A percentile compares a stretch with the other conserved stretches of the same genome.
Conservation (phyloP, 768 basidiomycete species). For the Leccinum imitatum region DNA sequence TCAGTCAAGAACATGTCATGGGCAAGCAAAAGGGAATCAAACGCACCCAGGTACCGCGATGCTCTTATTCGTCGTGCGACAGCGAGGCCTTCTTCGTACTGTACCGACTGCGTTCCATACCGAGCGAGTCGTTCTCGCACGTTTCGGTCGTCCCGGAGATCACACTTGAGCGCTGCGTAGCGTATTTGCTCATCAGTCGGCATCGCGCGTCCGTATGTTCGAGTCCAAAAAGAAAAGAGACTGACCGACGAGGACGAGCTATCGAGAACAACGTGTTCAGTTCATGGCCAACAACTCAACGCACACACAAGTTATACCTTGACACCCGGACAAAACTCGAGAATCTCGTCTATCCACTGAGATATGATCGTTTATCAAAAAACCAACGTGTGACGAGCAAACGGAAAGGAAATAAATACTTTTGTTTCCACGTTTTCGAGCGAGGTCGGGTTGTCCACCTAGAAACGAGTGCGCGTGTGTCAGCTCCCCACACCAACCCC, state of each 20-base stretch:
- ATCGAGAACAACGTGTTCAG: conserved; percentile 5
- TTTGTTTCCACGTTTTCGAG: conserved; percentile 95
- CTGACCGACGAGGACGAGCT: conserved; percentile 90
- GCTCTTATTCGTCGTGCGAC: conserved; percentile 90
- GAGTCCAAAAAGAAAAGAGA: conserved; percentile 14
- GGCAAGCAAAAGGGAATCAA: neutral
- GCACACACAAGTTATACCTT: conserved; percentile 51
- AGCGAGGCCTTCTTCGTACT: conserved; percentile 90
- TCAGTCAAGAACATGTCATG: neutral
- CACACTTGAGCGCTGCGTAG: conserved; percentile 86
- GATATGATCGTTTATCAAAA: no score
- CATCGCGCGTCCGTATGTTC: neutral
- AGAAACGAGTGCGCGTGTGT: neutral
- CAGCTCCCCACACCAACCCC: neutral
- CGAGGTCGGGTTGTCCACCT: conserved; percentile 95
- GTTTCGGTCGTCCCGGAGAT: conserved; percentile 81
- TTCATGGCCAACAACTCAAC: neutral
- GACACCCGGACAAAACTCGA: conserved; percentile 93
- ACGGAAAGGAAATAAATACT: conserved; percentile 37
- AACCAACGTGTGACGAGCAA: neutral
- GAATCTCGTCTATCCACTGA: conserved; percentile 91
- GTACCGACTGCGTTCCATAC: conserved; percentile 68
- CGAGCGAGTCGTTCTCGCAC: conserved; percentile 72
- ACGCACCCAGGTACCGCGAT: conserved; percentile 82
- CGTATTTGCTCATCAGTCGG: conserved; percentile 13